Evolutionary conservation across 2,329 filamentous ascomycete genomes (phyloP), one percentile per base, ranked within the genome.

Genomic region (Fusarium concolor): DNA sequence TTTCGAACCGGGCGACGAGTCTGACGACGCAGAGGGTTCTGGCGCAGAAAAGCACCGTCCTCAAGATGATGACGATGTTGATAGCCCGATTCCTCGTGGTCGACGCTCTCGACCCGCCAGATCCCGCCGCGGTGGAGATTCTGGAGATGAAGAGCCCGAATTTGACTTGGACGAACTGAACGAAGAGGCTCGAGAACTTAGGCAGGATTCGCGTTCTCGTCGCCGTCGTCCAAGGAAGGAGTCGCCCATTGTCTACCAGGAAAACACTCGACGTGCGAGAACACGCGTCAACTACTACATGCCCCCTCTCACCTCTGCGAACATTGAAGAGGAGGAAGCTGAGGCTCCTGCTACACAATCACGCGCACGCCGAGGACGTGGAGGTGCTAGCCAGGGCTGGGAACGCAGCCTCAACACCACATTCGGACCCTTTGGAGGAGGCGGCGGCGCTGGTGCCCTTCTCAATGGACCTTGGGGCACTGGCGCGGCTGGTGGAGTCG

Each of bases 351-450:
- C 92, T 10, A 91, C 91, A 5, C 89, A 91, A 37, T 87, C 89
- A 22, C 89, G 90, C 57, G 87, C 88, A 63, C 88, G 88, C 68
- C 88, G 91, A 45, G 87, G 89, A 33, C 86, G 88, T 44, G 86
- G 83, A 57, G 87, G 84, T 50, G 89, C 85, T 37, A 86, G 83
- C 29, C 81, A 83, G 12, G 81, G 80, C 42, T 93, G 90, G 89
- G 93, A 95, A 76, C 91, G 94, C 49, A 92, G 87, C 58, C 85
- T 98, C 31, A 95, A 97, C 79, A 94, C 93, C 22, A 97, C 94
- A 1, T 93, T 91, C 76, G 96, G 96, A 10, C 96, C 96, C 4
- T 98, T 99, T 78, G 96, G 94, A 60, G 94, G 96, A 41, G 92
- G 92, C 44, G 89, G 90, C 42, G 92, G 92, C 35, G 86, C 86